Evolutionary conservation across 1,139 yeast species (phyloP).

Genomic region (Candida tetrigidarum): DNA sequence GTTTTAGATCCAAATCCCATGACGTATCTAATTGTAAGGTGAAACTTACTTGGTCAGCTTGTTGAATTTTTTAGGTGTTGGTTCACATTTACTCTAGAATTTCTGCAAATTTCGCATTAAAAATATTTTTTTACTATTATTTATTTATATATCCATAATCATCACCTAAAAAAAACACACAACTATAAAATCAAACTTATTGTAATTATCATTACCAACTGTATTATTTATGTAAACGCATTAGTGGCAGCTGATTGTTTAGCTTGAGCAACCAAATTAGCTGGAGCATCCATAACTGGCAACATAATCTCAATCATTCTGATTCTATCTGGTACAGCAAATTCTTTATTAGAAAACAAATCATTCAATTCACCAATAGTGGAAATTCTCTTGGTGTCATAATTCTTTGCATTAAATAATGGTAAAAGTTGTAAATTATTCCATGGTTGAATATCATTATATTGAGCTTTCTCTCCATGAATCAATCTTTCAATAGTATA

Average conservation of each 20-base stretch:
- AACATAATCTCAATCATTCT: conserved; percentile 83
- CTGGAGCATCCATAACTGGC: conserved; percentile 85
- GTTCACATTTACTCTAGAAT: background rate
- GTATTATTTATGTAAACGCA: too few species aligned
- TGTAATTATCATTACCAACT: too few species aligned
- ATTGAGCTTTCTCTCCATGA: conserved; percentile 76
- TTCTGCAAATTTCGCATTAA: background rate
- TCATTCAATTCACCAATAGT: conserved; percentile 71
- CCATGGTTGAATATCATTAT: conserved; percentile 87
- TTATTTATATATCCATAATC: background rate
- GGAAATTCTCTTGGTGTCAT: conserved; percentile 57
- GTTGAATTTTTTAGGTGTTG: too few species aligned
- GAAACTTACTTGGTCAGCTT: too few species aligned
- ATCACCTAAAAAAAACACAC: background rate
- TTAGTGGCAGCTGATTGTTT: conserved; percentile 75
- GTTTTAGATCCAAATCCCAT: too few species aligned
- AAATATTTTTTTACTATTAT: background rate
- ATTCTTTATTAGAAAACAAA: conserved; percentile 56
- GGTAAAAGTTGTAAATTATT: conserved; percentile 70
- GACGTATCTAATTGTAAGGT: too few species aligned
- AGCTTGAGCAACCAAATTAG: conserved; percentile 69
- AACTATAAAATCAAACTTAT: too few species aligned
- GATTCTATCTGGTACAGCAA: conserved; percentile 66
- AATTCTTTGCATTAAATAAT: conserved; percentile 70
- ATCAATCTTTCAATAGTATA: conserved; percentile 90